Percentiles rank a stretch among this genome's conserved stretches.
phyloP scores from a whole-genome alignment of 1,284 basidiomycete genomes.

The Sphagnurus paluster region DNA sequence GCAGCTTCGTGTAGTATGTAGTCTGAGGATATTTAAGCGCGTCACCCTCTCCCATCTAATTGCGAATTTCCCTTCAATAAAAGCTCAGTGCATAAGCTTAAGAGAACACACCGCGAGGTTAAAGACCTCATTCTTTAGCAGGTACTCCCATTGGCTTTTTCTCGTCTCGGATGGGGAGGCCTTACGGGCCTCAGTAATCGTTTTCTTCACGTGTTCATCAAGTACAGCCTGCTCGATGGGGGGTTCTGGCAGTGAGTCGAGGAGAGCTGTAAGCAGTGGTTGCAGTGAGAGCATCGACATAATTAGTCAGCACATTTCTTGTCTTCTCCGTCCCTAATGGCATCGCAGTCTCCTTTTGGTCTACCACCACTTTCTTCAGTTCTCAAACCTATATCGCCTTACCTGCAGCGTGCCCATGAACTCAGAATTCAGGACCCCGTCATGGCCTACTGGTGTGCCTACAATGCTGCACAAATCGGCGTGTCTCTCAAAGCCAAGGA shows the following conservation, averaged over 20 bases:
- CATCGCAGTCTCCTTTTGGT: constrained; percentile 38
- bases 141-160: constrained; percentile 71
- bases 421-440: constrained; percentile 80
- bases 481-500: constrained; percentile 69
- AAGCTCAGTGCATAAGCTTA: neutral
- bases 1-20: constrained; percentile 62
- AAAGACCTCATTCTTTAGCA: constrained; percentile 68
- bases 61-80: neutral
- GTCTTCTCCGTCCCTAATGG: too few relatives aligned
- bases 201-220: constrained; percentile 47
- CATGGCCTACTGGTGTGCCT: constrained; percentile 96
- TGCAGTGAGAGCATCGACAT: constrained; percentile 39
- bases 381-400: constrained; percentile 71
- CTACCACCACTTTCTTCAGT: constrained; percentile 56
- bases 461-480: constrained; percentile 88
- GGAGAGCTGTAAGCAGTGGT: constrained; percentile 44
- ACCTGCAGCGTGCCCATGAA: constrained; percentile 87
- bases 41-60: constrained; percentile 61
- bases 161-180: constrained; percentile 54
- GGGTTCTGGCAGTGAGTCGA: constrained; percentile 51
- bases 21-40: constrained; percentile 46
- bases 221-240: constrained; percentile 49
- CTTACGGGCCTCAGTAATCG: constrained; percentile 43
- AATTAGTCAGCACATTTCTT: constrained; percentile 12
- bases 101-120: constrained; percentile 57